Conservation (phyloP, 164 flowering plant species). For the Vitis vinifera region DNA sequence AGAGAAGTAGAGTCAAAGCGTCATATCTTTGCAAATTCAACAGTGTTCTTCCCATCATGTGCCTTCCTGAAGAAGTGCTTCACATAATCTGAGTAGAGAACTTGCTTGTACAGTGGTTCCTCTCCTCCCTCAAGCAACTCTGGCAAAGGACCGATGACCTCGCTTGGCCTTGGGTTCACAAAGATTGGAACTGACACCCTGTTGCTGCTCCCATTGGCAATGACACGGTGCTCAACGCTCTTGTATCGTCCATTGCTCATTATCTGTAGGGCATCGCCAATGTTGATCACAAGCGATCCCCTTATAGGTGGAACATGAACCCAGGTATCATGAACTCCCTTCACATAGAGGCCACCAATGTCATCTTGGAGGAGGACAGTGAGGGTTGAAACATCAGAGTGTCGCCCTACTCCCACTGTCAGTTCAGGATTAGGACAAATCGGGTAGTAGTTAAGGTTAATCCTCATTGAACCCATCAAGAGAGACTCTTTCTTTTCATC, state of each 20-base stretch:
- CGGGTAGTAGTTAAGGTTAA: slow-evolving; percentile 51
- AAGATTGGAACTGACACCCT: slow-evolving; percentile 51
- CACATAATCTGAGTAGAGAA: slow-evolving; percentile 39
- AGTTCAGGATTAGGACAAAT: slow-evolving; percentile 59
- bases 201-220: slow-evolving; percentile 33
- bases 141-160: slow-evolving; percentile 34
- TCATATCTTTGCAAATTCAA: slow-evolving; percentile 36
- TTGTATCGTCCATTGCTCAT: slow-evolving; percentile 54
- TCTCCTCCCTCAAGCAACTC: slow-evolving; percentile 37
- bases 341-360: slow-evolving; percentile 45
- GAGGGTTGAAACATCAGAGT: slow-evolving; percentile 50
- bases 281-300: slow-evolving; percentile 36
- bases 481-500: slow-evolving; percentile 25
- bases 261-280: slow-evolving; percentile 45
- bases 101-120: slow-evolving; percentile 32
- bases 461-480: slow-evolving; percentile 34
- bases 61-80: slow-evolving; percentile 44
- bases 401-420: slow-evolving; percentile 49
- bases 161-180: slow-evolving; percentile 34
- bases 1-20: background rate
- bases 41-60: slow-evolving; percentile 51
- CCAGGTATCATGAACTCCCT: slow-evolving; percentile 27
- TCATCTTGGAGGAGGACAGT: slow-evolving; percentile 57
- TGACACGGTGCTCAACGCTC: slow-evolving; percentile 52
- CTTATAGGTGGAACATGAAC: slow-evolving; percentile 32